phyloP scores from a whole-genome alignment of 352 stramenopile species.

The Phytophthora brassicae region DNA sequence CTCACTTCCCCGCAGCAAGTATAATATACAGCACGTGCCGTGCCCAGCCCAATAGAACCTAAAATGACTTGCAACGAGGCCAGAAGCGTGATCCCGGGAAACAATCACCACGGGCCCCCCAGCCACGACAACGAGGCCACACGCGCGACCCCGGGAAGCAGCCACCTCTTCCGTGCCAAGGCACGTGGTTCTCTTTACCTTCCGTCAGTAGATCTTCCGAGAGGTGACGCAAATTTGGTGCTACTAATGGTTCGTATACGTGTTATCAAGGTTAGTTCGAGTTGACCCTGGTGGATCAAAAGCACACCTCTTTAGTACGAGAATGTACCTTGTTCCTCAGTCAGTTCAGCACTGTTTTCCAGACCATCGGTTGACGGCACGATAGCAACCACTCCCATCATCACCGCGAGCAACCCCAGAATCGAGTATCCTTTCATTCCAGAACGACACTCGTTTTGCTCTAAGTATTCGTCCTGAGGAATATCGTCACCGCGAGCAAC shows the following conservation, averaged over 20 bases:
- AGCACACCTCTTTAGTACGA: not conserved
- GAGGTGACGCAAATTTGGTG: not conserved
- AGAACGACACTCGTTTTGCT: too few species aligned
- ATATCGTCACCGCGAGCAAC: not conserved
- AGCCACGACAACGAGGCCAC: constrained; percentile 2
- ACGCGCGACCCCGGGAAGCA: constrained; percentile 1
- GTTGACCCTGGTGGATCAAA: too few species aligned
- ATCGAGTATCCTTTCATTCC: not conserved
- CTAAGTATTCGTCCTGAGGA: too few species aligned
- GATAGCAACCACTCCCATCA: not conserved
- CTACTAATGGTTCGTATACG: not conserved
- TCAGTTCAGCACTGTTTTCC: not conserved
- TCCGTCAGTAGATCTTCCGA: not conserved
- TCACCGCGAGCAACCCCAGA: not conserved
- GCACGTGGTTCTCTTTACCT: not conserved
- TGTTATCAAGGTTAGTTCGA: too few species aligned
- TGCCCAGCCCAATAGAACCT: not conserved
- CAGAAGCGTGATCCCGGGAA: constrained; percentile 1
- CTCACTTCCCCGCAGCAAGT: not conserved
- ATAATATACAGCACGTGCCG: too few species aligned
- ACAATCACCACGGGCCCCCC: not conserved
- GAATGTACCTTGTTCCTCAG: constrained; percentile 2
- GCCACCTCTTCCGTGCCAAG: not conserved
- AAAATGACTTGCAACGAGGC: constrained; percentile 7
- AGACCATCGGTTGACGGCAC: not conserved